Evolutionary conservation across 2,329 filamentous ascomycete species (phyloP).

Genomic region (Diaporthe ampelina): DNA sequence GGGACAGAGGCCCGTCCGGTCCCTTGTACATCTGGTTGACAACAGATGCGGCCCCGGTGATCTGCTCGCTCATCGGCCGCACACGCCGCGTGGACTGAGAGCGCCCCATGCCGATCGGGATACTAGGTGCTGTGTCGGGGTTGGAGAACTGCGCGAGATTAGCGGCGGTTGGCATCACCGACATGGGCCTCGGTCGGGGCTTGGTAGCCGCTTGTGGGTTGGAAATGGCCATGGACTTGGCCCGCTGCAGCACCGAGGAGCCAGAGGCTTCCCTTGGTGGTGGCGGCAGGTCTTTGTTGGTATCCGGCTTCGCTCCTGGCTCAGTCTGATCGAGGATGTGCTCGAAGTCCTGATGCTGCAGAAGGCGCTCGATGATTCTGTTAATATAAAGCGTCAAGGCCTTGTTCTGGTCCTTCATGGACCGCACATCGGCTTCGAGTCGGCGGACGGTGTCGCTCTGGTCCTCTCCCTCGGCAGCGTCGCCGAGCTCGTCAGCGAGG

Average conservation of each 20-base stretch:
- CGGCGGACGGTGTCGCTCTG: slow-evolving; percentile 70
- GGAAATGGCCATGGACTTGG: slow-evolving; percentile 71
- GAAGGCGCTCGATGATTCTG: slow-evolving; percentile 95
- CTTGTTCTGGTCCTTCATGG: slow-evolving; percentile 94
- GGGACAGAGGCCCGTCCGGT: slow-evolving; percentile 73
- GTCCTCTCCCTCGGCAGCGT: slow-evolving; percentile 70
- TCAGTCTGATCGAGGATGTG: slow-evolving; percentile 88
- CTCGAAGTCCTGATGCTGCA: slow-evolving; percentile 96
- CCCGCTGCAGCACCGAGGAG: slow-evolving; percentile 70
- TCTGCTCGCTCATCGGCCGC: slow-evolving; percentile 76
- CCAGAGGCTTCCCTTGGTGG: slow-evolving; percentile 70
- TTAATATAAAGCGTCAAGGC: slow-evolving; percentile 98
- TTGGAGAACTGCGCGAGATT: slow-evolving; percentile 59
- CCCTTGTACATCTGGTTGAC: slow-evolving; percentile 93
- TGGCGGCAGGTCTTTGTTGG: slow-evolving; percentile 88
- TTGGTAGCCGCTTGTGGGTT: slow-evolving; percentile 50
- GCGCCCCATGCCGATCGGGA: slow-evolving; percentile 75
- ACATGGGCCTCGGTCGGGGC: slow-evolving; percentile 68
- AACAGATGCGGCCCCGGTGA: slow-evolving; percentile 75
- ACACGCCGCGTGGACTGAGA: slow-evolving; percentile 63
- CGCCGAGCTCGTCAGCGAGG: slow-evolving; percentile 90
- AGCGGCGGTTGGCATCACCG: slow-evolving; percentile 64
- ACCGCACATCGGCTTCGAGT: slow-evolving; percentile 83
- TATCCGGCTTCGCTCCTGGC: slow-evolving; percentile 64
- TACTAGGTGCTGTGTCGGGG: slow-evolving; percentile 81